Evolutionary conservation across 2,329 filamentous ascomycete genomes (phyloP).

Genomic region (Botrytis byssoidea): DNA sequence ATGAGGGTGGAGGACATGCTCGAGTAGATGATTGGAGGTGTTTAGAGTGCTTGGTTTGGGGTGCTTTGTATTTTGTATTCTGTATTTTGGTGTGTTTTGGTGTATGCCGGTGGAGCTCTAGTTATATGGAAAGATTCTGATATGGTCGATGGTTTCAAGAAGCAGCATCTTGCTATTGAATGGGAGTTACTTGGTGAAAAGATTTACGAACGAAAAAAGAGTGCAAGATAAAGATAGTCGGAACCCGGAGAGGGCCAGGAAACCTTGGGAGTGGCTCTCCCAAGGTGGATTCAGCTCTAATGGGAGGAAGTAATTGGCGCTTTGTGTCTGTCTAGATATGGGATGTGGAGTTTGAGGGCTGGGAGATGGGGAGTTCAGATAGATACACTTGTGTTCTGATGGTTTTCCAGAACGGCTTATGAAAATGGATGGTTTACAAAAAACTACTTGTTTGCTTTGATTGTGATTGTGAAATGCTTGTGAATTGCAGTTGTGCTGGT

Average conservation of each 20-base stretch:
- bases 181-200: too few species aligned
- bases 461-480: neutral
- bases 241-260: conserved; percentile 3
- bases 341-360: neutral
- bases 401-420: neutral
- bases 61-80: neutral
- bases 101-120: neutral
- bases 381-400: neutral
- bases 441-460: neutral
- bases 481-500: neutral
- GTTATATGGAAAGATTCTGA: neutral
- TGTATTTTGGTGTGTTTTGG: neutral
- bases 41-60: neutral
- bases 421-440: neutral
- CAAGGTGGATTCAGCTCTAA: conserved; percentile 8
- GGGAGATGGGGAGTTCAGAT: neutral
- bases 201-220: too few species aligned
- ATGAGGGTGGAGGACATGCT: neutral
- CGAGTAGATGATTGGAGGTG: neutral
- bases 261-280: neutral
- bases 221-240: neutral
- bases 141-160: neutral
- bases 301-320: neutral
- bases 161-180: neutral
- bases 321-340: neutral